These are phyloP conservation scores for Albatrellus ellisii DNA, from an alignment of 768 basidiomycete species.

Conservation along the genomic window DNA sequence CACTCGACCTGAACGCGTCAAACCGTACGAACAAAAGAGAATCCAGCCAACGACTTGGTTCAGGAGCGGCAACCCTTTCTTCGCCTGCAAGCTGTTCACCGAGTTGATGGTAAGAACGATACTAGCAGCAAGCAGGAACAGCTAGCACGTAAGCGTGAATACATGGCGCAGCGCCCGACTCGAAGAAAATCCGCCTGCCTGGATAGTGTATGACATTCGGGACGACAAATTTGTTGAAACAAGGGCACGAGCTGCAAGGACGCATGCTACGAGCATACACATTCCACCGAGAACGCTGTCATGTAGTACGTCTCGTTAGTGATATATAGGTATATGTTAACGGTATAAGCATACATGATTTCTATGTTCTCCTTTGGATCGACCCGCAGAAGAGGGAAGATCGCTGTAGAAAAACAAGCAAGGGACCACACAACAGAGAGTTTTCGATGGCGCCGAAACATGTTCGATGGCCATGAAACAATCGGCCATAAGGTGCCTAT, in stretches of 20 bases:
- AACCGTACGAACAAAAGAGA: neutral
- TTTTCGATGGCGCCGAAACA: slow-evolving; percentile 16
- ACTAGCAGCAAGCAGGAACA: slow-evolving; percentile 27
- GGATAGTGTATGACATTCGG: neutral
- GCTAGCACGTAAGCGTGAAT: no score
- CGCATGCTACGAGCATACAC: slow-evolving; percentile 27
- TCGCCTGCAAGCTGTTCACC: slow-evolving; percentile 45
- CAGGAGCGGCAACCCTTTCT: slow-evolving; percentile 44
- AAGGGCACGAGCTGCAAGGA: slow-evolving; percentile 20
- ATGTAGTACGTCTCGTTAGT: neutral
- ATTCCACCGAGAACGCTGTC: slow-evolving; percentile 29
- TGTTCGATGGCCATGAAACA: slow-evolving; percentile 29
- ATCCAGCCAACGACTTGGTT: slow-evolving; percentile 58
- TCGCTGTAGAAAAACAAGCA: slow-evolving; percentile 37
- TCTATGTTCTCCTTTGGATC: slow-evolving; percentile 53
- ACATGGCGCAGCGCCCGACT: neutral
- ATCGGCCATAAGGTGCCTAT: slow-evolving; percentile 60
- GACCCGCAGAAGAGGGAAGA: slow-evolving; percentile 64
- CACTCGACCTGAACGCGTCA: neutral
- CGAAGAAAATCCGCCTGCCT: neutral
- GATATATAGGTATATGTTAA: neutral
- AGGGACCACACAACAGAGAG: slow-evolving; percentile 30
- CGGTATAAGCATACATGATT: slow-evolving; percentile 37
- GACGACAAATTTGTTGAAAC: no score
- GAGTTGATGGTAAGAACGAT: slow-evolving; percentile 48